phyloP scores from a whole-genome alignment of 257 asterid species.

The Ophiorrhiza pumila region DNA sequence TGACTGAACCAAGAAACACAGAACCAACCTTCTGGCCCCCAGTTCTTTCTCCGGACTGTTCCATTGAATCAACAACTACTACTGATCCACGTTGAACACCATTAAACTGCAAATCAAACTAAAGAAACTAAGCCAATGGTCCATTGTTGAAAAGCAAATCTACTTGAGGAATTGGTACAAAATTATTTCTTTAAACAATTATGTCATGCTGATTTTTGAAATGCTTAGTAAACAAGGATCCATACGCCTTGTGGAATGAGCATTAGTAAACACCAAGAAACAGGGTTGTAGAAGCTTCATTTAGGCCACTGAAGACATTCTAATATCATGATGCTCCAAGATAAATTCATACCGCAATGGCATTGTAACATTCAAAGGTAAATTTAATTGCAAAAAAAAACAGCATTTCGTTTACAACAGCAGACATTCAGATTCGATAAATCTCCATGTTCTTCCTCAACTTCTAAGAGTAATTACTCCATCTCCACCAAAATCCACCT shows the following conservation, averaged over 20 bases:
- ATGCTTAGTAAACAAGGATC: neutral
- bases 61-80: conserved; percentile 33
- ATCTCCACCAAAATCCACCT: neutral
- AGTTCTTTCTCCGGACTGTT: conserved; percentile 30
- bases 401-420: neutral
- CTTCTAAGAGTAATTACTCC: neutral
- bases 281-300: neutral
- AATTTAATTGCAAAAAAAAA: neutral
- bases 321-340: neutral
- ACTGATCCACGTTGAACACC: conserved; percentile 26
- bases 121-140: neutral
- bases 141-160: neutral
- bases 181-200: neutral
- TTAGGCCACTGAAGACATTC: neutral
- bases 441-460: neutral
- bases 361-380: neutral
- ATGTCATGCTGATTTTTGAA: neutral
- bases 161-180: neutral
- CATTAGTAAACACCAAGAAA: neutral
- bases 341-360: neutral
- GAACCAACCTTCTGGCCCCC: conserved; percentile 47
- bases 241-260: neutral
- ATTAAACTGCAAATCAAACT: conserved; percentile 20
- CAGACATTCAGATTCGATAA: neutral
- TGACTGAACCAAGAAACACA: neutral